Base-by-base conservation (phyloP, 768 basidiomycete genomes). In the Mycena alexandri region DNA sequence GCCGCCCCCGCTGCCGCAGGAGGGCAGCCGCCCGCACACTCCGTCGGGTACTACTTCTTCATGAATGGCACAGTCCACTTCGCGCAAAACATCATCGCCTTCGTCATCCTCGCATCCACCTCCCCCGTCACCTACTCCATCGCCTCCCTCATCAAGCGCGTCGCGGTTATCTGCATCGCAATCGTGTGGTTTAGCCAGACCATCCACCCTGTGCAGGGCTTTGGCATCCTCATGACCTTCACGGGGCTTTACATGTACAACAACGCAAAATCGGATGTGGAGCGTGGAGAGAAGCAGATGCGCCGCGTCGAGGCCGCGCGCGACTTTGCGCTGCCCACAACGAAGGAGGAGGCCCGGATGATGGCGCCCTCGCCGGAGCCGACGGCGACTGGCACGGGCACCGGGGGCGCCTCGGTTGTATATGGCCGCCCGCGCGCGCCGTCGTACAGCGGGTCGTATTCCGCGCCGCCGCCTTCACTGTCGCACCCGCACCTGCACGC, bases 101-200 rank as follows among this genome's bases (percentile, higher is more conserved):
- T 99, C 82, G 86, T 96, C 76, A 94, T 99, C 75, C 89, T 99
- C 53, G 90, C 97, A 2, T 94, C 93, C 33, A 97, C 95, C 3
- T 98, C 97, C 13, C 97, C 98, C 21, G 98, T 99, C 72, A 99
- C 98, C 0, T 99, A 99, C 80, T 97, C 95, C 58, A 99, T 99
- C 77, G 98, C 98, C 3, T 98, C 95, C 5, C 89, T 99, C 74
- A 89, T 98, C 82, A 99, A 99, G 80, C 95, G 98, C 25, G 96
- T 99, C 61, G 95, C 91, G 51, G 98, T 99, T 74, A 99, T 99
- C 75, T 96, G 95, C 82, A 93, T 98, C 73, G 98, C 98, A 21
- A 93, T 99, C 75, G 83, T 96, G 56, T 99, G 97, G 97, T 99
- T 98, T 82, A 90, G 86, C 62, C 97, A 98, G 81, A 76, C 84